Base-by-base conservation (phyloP, 176 grass and related monocot genomes). In the Oryza meyeriana region DNA sequence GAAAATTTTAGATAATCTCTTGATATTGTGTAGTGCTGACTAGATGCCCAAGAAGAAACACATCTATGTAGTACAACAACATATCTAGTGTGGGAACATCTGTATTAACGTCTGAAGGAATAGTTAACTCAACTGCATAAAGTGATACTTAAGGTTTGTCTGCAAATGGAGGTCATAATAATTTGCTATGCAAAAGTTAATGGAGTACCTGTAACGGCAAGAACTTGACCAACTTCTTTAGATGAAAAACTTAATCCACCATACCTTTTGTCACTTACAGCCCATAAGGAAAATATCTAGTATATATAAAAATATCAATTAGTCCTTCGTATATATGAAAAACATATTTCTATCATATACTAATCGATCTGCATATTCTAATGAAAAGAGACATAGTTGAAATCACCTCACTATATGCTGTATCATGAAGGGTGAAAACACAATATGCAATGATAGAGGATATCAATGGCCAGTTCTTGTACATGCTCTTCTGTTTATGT, bases 271-370 rank as follows among this genome's bases (percentile, higher is more conserved):
- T 65, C 12, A 18, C 28, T 41, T 73, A 92, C 88, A 16, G 95
- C 87, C 95, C 95, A 98, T 34, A 98, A 65, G 58, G 95, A 94
- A 84, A 98, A 94, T 93, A 98, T 93, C 95, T 98, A 76, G 75
- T n/a, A 4, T 75, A 61, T 5, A 12, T 12, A n/a, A 33, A 48
- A 20, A 52, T 10, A 1, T 22, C 27, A 73, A n/a, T 10, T 24
- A 58, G 5, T 24, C 20, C 4, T 58, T 58, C 22, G 10, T 58
- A 58, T 10, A 58, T 58, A 58, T 57, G 22, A 58, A 58, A 50
- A 58, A 24, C 4, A 58, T 24, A 58, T 58, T 13, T 24, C 52
- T 24, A n/a, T 58, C 18, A 58, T 58, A n/a, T 58, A n/a, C 0
- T 58, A 58, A n/a, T 4, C 6, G 2, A 61, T 75, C 31, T 14